Evolutionary conservation across 1,284 basidiomycete species (phyloP), one percentile per base, ranked within the genome.

Genomic region (Termitomyces sp.): DNA sequence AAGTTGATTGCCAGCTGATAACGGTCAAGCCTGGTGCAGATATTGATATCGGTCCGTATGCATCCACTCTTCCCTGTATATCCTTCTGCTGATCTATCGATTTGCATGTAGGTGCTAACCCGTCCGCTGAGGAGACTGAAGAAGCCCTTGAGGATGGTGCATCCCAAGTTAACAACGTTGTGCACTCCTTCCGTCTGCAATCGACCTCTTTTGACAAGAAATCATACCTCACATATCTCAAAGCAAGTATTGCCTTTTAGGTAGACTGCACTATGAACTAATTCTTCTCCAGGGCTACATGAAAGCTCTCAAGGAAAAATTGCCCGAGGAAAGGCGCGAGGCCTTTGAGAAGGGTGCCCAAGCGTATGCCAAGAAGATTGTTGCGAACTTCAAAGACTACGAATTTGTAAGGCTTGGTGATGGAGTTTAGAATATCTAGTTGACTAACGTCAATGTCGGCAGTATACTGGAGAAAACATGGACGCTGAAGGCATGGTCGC

Each of bases 121-220:
- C 93, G 43, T 95, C 96, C 52, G 80, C 88, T 38, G 97, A 99
- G 78, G 97, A 98, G 58, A 74, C 75, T 49, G 86, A 85, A 2
- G 97, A 99, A 62, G 80, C 78, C 31, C 72, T 97, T 57, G 95
- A 94, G 70, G 88, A 91, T 15, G 92, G 90, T 62, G 80, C 84
- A 33, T 42, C 56, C 17, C 77, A 79, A 61, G 89, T 97, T 69
- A 99, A 95, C 87, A 94, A 99, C 75, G 80, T 99, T 63, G 88
- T 88, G 58, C 77, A 94, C 80, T 93, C 94, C 49, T 95, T 96
- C 86, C 89, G 94, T 67, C 88, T 99, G 59, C 84, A 92, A 68
- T 47, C 71, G 38, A 96, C 93, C 30, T 39, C 67, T 7, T 99
- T 97, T 73, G 94, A 98, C 79, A 99, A 98, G 77, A 98, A 98